A percentile compares a stretch with the other conserved stretches of the same genome.
Evolutionary conservation across 2,329 filamentous ascomycete species (phyloP).

Genomic region (Colletotrichum orbiculare): DNA sequence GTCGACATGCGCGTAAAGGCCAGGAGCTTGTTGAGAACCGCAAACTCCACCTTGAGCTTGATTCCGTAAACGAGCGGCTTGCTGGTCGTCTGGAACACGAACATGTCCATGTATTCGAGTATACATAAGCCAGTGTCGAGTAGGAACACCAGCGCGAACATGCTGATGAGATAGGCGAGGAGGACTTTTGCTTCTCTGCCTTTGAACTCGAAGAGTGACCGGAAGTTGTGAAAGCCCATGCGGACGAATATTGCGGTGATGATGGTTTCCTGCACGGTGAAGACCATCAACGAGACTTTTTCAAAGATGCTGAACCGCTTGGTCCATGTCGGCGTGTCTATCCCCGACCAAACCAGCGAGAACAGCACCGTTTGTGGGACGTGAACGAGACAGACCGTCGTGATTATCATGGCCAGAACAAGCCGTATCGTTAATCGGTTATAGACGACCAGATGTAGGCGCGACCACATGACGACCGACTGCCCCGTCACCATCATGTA

Average conservation of each 20-base stretch:
- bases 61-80: slow-evolving; percentile 34
- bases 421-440: slow-evolving; percentile 18
- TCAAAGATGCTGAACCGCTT: slow-evolving; percentile 58
- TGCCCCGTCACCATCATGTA: slow-evolving; percentile 66
- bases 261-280: slow-evolving; percentile 65
- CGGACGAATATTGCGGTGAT: slow-evolving; percentile 54
- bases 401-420: slow-evolving; percentile 63
- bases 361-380: slow-evolving; percentile 61
- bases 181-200: slow-evolving; percentile 38
- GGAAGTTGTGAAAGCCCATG: slow-evolving; percentile 48
- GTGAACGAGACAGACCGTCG: slow-evolving; percentile 60
- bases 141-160: slow-evolving; percentile 52
- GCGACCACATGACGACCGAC: slow-evolving; percentile 48
- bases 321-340: slow-evolving; percentile 40
- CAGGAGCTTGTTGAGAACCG: slow-evolving; percentile 55
- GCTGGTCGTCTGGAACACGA: slow-evolving; percentile 39
- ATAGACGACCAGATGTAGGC: slow-evolving; percentile 65
- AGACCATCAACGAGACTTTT: slow-evolving; percentile 65
- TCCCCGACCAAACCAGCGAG: slow-evolving; percentile 56
- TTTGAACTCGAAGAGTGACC: slow-evolving; percentile 30
- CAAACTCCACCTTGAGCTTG: slow-evolving; percentile 56
- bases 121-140: slow-evolving; percentile 52
- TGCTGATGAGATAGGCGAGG: slow-evolving; percentile 51
- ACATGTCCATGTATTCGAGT: slow-evolving; percentile 51
- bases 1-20: slow-evolving; percentile 18